Base-by-base conservation (phyloP, 345 rosid genomes). In the Pelargonium nanum region DNA sequence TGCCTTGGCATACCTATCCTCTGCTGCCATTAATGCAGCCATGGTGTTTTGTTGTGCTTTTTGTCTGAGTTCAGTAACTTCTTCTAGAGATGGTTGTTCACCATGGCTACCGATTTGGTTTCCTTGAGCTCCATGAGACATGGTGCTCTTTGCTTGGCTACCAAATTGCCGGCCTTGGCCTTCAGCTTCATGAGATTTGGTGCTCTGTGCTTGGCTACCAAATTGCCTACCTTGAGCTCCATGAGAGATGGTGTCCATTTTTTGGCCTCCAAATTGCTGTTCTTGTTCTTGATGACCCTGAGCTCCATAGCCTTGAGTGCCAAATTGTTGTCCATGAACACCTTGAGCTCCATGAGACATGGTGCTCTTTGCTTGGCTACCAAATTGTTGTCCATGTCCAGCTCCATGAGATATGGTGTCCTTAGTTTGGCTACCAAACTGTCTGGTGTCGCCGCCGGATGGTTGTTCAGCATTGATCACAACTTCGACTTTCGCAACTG, bases 21-120 rank as follows among this genome's bases (percentile, higher is more conserved):
- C 78, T 0, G 84, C 86, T 19, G 76, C 86, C 28, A 63, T 57
- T 7, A 85, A 13, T 1, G 74, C 71, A 30, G 83, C 84, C 65
- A 69, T 59, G 0, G 89, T 78, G 26, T 63, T 78, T 72, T 83
- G 80, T 68, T 85, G 96, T 23, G 86, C 93, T 28, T 19, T 34
- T 19, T 63, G 78, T 71, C 87, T 74, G 26, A 59, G 65, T 24
- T 68, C 74, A 3, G 74, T 67, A n/a, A 78, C 75, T 68, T 84
- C 82, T 26, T 85, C 83, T 4, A 80, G 55, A 3, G 86, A 67
- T 6, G 66, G 72, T 48, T 56, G 73, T 32, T 60, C 44, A 57
- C 58, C 63, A 21, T 61, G 23, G 13, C 56, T 19, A 44, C 32
- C 51, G 22, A 1, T 20, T 45, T 51, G 6, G 4, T 59, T 26